phyloP scores from a whole-genome alignment of 768 basidiomycete species.

The Lentinula guzmanii region DNA sequence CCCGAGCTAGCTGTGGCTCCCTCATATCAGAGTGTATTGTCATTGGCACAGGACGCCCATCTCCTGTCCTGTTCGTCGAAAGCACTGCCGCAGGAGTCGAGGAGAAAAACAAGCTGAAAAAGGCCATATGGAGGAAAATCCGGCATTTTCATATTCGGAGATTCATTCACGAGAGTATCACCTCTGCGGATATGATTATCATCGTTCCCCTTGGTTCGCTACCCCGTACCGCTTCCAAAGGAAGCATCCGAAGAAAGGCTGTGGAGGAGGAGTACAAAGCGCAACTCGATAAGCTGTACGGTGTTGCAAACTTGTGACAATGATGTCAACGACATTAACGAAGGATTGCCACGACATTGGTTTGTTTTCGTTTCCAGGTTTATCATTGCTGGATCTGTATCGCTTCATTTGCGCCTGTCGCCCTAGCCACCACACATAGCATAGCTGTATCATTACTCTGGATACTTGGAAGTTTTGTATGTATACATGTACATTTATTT shows the following conservation, averaged over 20 bases:
- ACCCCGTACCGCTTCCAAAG: conserved; percentile 79
- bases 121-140: conserved; percentile 69
- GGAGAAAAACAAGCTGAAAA: conserved; percentile 48
- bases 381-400: not conserved
- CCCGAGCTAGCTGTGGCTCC: conserved; percentile 54
- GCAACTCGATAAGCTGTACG: conserved; percentile 55
- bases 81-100: conserved; percentile 43
- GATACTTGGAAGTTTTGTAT: not conserved
- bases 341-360: not conserved
- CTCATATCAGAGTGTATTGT: conserved; percentile 72
- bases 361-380: not conserved
- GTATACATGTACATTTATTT: not conserved
- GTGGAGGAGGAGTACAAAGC: conserved; percentile 64
- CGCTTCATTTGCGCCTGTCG: not conserved
- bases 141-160: conserved; percentile 67
- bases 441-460: not conserved
- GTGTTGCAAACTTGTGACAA: not conserved
- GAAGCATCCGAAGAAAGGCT: conserved; percentile 72
- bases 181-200: conserved; percentile 56
- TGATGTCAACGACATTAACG: too few relatives aligned
- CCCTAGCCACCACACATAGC: not conserved
- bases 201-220: conserved; percentile 57
- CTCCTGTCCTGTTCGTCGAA: conserved; percentile 73
- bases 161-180: conserved; percentile 77
- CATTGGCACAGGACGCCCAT: conserved; percentile 74